Base-by-base conservation (phyloP, 1,139 yeast species). In the Pichia cactophila region DNA sequence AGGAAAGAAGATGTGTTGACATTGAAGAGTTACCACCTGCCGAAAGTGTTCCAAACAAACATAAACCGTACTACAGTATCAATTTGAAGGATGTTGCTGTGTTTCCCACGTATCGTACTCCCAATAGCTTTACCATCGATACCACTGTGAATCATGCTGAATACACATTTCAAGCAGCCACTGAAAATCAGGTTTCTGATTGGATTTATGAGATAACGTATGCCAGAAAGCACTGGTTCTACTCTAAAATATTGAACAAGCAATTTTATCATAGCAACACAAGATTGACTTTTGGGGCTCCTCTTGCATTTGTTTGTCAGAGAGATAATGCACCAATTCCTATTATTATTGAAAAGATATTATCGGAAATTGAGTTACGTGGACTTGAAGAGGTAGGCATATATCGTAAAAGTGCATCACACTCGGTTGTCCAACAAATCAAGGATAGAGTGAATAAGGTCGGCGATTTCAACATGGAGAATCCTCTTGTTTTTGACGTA, bases 371-470 rank as follows among this genome's bases (percentile, higher is more conserved):
- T 55, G 97, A 92, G 63, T 68, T 72, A 31, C 80, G 90, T 49
- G 97, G 97, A 0, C 66, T 92, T 37, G 87, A 86, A 55, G 97
- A 90, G 63, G 87, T 88, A 52, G 98, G 98, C 26, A 72, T 92
- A 23, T 92, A 92, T 65, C 81, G 98, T 65, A 86, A 90, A 54
- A 87, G 96, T 52, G 94, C 97, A 0, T 87, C 97, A 0, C 70
- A 88, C 43, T 86, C 87, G 44, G 87, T 88, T 48, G 81, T 92
- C 54, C 80, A 77, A 53, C 75, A 80, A 28, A 73, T 89, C 54
- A 87, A 83, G 63, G 70, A 73, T 11, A 81, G 81, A 39, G 86
- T 92, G 63, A 96, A 92, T 65, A 77, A 75, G 53, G 77, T 79
- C 31, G 87, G 87, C 17, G 77, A 75, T 10, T 81, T 87, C 54